A percentile compares a stretch with the other conserved stretches of the same genome.
phyloP scores from a whole-genome alignment of 805 yeast genomes.

The Starmerella davenportii region DNA sequence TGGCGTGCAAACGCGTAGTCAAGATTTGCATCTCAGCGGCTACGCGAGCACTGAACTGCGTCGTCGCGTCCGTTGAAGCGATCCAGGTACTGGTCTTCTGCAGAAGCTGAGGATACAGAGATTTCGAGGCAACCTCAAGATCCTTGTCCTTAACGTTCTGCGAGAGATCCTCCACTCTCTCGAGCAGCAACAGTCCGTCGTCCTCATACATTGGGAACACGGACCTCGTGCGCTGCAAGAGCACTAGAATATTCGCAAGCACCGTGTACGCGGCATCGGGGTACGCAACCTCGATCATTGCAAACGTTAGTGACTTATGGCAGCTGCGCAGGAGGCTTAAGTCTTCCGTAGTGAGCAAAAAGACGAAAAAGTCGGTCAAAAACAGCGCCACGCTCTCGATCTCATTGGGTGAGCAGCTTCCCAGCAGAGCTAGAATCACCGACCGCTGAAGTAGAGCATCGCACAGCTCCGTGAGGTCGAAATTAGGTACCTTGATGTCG shows the following conservation, averaged over 20 bases:
- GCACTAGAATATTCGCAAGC: slow-evolving; percentile 6
- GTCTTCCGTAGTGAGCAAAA: not conserved
- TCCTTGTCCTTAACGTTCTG: slow-evolving; percentile 6
- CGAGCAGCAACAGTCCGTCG: slow-evolving; percentile 6
- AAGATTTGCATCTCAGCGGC: not conserved
- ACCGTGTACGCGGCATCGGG: slow-evolving; percentile 7
- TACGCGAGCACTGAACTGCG: not conserved
- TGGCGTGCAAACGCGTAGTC: not conserved
- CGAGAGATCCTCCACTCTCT: slow-evolving; percentile 7
- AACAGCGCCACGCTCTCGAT: slow-evolving; percentile 12
- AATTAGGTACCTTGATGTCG: not conserved
- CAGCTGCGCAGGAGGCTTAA: not conserved
- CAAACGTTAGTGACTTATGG: not conserved
- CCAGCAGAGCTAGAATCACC: slow-evolving; percentile 4
- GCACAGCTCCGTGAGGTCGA: not conserved
- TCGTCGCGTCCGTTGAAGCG: not conserved
- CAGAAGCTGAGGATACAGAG: slow-evolving; percentile 11
- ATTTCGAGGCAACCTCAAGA: slow-evolving; percentile 13
- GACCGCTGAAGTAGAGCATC: slow-evolving; percentile 3
- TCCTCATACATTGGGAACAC: slow-evolving; percentile 10
- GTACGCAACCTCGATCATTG: slow-evolving; percentile 9
- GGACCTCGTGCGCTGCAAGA: slow-evolving; percentile 7
- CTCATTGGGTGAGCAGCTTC: slow-evolving; percentile 8
- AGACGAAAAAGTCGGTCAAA: slow-evolving; percentile 4
- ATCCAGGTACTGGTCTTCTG: slow-evolving; percentile 2